Evolutionary conservation across 2,329 filamentous ascomycete species (phyloP), one percentile per base, ranked within the genome.

Genomic region (Venturia asperata): DNA sequence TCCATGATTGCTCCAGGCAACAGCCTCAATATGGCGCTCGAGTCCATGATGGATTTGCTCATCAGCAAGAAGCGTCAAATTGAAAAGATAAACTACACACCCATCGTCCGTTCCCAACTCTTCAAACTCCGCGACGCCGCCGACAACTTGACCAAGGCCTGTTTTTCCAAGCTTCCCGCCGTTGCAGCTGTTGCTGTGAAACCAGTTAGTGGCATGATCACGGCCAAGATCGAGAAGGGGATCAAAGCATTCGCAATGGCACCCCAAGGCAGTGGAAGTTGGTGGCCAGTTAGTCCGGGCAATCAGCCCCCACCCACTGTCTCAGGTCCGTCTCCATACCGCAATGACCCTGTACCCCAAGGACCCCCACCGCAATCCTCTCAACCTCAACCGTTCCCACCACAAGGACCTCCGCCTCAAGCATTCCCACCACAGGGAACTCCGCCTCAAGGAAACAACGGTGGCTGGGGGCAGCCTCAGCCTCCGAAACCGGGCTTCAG

Each of bases 261-360:
- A 10, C 5, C 17, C 30, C 52, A 58, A 9, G 52, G 52, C 19
- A 37, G 30, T 11, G 52, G 30, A 37, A 58, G 15, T 15, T 58
- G 52, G 52, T 58, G 52, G 52, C 52, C 52, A 5, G 34, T 9
- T 19, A 9, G 17, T 37, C 15, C 2, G 30, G 27, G 27, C 19
- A 58, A 37, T 17, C 24, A 37, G 52, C 52, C 52, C 19, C 5
- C 27, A 13, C 30, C 52, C 2, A 37, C 30, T 19, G 52, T 58
- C 24, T 58, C 52, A 19, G 52, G 52, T 11, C 52, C 52, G 6
- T 58, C 52, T 21, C 52, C 52, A 58, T 58, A 58, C 30, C 52
- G 30, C 27, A 39, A 58, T n/a, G 30, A 58, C n/a, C 52, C 52
- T 15, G 5, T 58, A n/a, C 52, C 52, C 17, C 42, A 17, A 34